These are phyloP conservation scores for Camelina laxa DNA, from an alignment of 345 rosid genomes.

Conservation along the genomic window DNA sequence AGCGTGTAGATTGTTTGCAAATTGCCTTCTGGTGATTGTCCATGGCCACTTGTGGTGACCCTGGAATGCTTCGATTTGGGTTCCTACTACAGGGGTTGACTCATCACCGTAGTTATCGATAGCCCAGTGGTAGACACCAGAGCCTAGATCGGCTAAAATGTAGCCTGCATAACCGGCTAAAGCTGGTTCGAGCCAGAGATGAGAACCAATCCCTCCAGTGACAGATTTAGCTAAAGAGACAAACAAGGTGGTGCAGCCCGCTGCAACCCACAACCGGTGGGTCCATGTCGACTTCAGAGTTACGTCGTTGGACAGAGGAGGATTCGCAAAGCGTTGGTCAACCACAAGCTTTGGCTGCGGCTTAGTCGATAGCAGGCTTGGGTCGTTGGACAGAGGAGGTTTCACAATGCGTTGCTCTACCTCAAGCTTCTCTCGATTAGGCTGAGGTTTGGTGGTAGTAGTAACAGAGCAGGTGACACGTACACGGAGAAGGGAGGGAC, in stretches of 20 bases:
- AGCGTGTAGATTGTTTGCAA: slow-evolving; percentile 87
- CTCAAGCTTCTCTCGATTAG: slow-evolving; percentile 40
- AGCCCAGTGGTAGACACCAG: slow-evolving; percentile 96
- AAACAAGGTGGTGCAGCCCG: slow-evolving; percentile 67
- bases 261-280: slow-evolving; percentile 74
- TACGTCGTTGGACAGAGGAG: slow-evolving; percentile 56
- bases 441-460: slow-evolving; percentile 48
- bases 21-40: slow-evolving; percentile 80
- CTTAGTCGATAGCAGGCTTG: slow-evolving; percentile 56
- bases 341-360: slow-evolving; percentile 39
- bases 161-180: slow-evolving; percentile 74
- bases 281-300: slow-evolving; percentile 63
- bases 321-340: slow-evolving; percentile 30
- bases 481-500: not conserved
- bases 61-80: slow-evolving; percentile 85
- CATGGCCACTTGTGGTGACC: slow-evolving; percentile 97
- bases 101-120: slow-evolving; percentile 85
- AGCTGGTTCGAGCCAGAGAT: slow-evolving; percentile 61
- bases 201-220: slow-evolving; percentile 53
- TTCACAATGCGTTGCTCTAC: slow-evolving; percentile 27
- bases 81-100: slow-evolving; percentile 70
- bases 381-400: slow-evolving; percentile 51
- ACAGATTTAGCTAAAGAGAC: slow-evolving; percentile 63
- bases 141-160: slow-evolving; percentile 77
- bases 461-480: slow-evolving; percentile 47